Evolutionary conservation across 176 grass and related monocot species (phyloP).

Genomic region (Thalia dealbata): DNA sequence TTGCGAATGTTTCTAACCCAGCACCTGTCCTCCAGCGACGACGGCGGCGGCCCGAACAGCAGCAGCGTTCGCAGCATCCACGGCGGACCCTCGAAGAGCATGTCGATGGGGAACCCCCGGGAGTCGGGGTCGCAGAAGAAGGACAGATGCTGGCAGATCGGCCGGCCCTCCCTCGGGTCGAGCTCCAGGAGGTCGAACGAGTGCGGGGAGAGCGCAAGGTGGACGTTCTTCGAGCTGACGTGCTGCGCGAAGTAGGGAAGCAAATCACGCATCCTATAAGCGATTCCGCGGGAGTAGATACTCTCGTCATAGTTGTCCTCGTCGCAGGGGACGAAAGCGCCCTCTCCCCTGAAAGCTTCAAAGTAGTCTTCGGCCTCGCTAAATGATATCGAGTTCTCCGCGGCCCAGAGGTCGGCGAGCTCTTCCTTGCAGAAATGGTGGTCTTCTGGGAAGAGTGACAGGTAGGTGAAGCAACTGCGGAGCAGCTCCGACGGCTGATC

Average conservation of each 20-base stretch:
- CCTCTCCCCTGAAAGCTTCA: background rate
- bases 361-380: background rate
- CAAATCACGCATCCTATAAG: background rate
- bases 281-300: background rate
- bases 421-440: background rate
- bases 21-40: background rate
- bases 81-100: background rate
- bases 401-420: background rate
- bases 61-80: background rate
- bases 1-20: background rate
- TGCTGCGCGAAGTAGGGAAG: constrained; percentile 1
- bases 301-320: background rate
- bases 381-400: background rate
- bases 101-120: background rate
- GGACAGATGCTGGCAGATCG: constrained; percentile 1
- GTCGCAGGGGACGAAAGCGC: background rate
- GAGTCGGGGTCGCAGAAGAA: background rate
- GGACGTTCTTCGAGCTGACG: background rate
- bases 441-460: background rate
- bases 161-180: background rate
- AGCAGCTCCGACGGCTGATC: background rate
- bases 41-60: background rate
- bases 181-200: background rate
- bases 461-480: background rate
- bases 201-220: background rate